Conservation (phyloP, 1,139 yeast genomes). For the Taiozyma sp. region DNA sequence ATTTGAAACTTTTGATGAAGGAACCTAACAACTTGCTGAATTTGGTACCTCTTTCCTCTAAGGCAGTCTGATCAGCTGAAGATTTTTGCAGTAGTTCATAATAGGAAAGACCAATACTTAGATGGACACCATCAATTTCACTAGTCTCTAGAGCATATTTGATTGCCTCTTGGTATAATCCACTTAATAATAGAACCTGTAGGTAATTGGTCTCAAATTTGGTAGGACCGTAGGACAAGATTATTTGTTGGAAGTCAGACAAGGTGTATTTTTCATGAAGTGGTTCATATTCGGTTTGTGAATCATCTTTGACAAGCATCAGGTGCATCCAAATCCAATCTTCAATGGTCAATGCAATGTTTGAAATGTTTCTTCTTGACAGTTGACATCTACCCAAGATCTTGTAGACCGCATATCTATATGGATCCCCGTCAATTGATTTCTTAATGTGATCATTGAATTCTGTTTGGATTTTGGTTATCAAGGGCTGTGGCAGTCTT, state of each 20-base stretch:
- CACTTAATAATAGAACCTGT: conserved; percentile 68
- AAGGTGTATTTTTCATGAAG: conserved; percentile 70
- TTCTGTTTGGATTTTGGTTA: conserved; percentile 69
- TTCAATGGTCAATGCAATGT: conserved; percentile 73
- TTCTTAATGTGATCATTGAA: conserved; percentile 82
- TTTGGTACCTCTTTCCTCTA: conserved; percentile 38
- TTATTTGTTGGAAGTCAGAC: conserved; percentile 65
- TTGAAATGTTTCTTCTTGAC: conserved; percentile 67
- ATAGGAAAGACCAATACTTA: conserved; percentile 76
- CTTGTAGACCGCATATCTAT: conserved; percentile 84
- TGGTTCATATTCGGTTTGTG: conserved; percentile 36
- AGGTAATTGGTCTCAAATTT: conserved; percentile 71
- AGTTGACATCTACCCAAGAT: conserved; percentile 79
- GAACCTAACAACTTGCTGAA: conserved; percentile 59
- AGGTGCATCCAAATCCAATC: conserved; percentile 98
- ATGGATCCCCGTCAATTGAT: conserved; percentile 75
- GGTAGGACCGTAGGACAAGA: conserved; percentile 67
- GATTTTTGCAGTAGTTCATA: conserved; percentile 64
- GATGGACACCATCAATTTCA: conserved; percentile 86
- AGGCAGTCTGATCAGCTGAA: conserved; percentile 12
- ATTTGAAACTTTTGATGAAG: conserved; percentile 76
- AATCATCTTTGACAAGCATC: conserved; percentile 59
- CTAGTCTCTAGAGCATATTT: conserved; percentile 60
- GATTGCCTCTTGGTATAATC: conserved; percentile 79
- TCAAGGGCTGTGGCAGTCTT: conserved; percentile 58